phyloP scores from a whole-genome alignment of 179 eudicot genomes.

The Camellia oleifera region DNA sequence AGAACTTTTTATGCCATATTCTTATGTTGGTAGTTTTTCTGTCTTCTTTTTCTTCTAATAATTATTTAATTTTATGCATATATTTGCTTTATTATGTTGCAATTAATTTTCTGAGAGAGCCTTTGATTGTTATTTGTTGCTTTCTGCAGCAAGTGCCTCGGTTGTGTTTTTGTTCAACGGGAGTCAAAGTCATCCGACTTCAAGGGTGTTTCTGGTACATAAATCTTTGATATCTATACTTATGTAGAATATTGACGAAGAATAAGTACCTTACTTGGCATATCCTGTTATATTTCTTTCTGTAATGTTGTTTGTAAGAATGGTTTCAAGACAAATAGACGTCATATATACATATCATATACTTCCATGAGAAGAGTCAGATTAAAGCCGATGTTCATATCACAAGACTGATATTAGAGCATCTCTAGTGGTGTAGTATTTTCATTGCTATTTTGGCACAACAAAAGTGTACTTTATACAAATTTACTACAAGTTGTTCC shows the following conservation, averaged over 20 bases:
- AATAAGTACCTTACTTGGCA: background rate
- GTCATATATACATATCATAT: background rate
- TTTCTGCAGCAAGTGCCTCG: conserved; percentile 91
- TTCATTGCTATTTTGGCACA: too few relatives aligned
- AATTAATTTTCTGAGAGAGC: background rate
- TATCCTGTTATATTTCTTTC: background rate
- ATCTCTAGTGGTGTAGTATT: too few relatives aligned
- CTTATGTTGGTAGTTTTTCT: background rate
- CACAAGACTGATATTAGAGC: background rate
- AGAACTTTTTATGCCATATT: background rate
- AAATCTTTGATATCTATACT: background rate
- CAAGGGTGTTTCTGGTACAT: conserved; percentile 92
- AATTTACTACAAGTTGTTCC: too few relatives aligned
- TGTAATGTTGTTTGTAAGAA: conserved; percentile 6
- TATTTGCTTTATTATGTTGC: background rate
- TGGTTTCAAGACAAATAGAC: conserved; percentile 1
- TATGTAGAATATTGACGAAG: background rate
- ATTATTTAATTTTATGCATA: background rate
- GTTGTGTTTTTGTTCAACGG: conserved; percentile 94
- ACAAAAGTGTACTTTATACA: too few relatives aligned
- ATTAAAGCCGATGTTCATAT: background rate
- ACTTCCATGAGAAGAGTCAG: background rate
- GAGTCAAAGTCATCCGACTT: conserved; percentile 89
- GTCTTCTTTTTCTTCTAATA: background rate
- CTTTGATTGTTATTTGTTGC: conserved; percentile 16